phyloP scores from a whole-genome alignment of 192 early-diverging fungal genomes.

The Coemansia sp. region DNA sequence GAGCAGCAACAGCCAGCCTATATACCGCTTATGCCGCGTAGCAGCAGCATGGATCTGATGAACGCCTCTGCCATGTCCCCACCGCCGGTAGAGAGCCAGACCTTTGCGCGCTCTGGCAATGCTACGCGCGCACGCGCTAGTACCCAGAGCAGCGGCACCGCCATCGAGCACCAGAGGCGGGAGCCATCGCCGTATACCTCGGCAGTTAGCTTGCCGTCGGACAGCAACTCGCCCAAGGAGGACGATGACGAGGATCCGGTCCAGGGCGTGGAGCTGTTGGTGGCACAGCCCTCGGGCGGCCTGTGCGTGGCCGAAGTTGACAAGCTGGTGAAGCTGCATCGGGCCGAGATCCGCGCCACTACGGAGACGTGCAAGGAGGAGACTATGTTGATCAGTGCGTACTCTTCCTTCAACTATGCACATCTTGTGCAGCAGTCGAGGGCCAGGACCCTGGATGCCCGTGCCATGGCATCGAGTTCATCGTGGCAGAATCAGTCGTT shows the following conservation, averaged over 20 bases:
- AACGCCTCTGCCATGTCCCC: background rate
- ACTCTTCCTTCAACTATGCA: constrained; percentile 38
- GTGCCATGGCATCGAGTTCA: constrained; percentile 12
- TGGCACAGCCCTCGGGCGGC: constrained; percentile 15
- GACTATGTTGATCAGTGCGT: constrained; percentile 54
- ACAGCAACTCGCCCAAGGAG: constrained; percentile 6
- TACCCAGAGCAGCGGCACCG: constrained; percentile 7
- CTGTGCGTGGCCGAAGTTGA: constrained; percentile 55
- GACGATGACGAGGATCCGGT: background rate
- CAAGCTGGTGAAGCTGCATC: constrained; percentile 61
- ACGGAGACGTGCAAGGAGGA: constrained; percentile 65
- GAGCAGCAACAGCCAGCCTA: background rate
- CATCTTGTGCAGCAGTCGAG: constrained; percentile 38
- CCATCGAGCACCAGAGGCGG: constrained; percentile 7
- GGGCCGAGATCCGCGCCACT: constrained; percentile 62
- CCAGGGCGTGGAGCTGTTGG: constrained; percentile 9
- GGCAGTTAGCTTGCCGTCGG: constrained; percentile 19
- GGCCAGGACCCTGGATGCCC: constrained; percentile 8
- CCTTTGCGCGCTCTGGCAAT: background rate
- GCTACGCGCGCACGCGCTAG: background rate
- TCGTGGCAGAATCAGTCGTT: constrained; percentile 48
- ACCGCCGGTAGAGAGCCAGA: background rate
- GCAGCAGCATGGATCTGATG: background rate
- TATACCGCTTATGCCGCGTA: background rate
- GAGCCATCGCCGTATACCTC: constrained; percentile 11